These are phyloP conservation scores for Thuidium tamariscinum DNA, from an alignment of 225 moss, liverwort and hornwort genomes.

Conservation along the genomic window DNA sequence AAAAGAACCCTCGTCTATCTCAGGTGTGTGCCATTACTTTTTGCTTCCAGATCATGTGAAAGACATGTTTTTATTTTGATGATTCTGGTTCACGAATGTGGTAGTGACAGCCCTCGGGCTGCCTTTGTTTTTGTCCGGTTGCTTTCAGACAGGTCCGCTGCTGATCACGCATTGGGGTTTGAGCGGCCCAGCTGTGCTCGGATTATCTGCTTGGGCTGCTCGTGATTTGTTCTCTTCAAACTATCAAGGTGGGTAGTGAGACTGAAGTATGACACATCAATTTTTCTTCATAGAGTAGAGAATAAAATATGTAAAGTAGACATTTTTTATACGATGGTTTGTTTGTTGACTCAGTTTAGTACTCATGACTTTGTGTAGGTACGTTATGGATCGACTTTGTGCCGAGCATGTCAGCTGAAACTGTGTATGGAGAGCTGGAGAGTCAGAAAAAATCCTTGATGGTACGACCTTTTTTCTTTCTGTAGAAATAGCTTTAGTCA, in stretches of 20 bases:
- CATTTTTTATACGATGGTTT: background rate
- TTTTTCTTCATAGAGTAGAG: background rate
- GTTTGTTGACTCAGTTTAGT: background rate
- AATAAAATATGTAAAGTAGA: background rate
- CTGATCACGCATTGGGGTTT: slow-evolving; percentile 93
- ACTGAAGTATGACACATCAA: background rate
- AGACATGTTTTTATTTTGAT: background rate
- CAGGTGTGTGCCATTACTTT: slow-evolving; percentile 30
- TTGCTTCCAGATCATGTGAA: background rate
- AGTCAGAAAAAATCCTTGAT: slow-evolving; percentile 44
- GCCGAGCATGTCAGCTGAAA: slow-evolving; percentile 45
- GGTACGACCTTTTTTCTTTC: slow-evolving; percentile 19
- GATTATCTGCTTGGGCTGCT: slow-evolving; percentile 93
- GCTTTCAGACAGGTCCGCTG: slow-evolving; percentile 61
- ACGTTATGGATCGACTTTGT: slow-evolving; percentile 77
- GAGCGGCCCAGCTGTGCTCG: slow-evolving; percentile 89
- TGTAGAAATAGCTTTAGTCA: background rate
- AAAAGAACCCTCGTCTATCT: slow-evolving; percentile 35
- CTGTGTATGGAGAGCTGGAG: slow-evolving; percentile 32
- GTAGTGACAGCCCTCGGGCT: background rate
- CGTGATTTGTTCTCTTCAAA: slow-evolving; percentile 64
- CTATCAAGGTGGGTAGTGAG: slow-evolving; percentile 44
- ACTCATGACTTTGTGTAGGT: slow-evolving; percentile 20
- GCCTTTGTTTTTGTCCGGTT: background rate
- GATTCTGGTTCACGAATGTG: background rate